A percentile compares a stretch with the other conserved stretches of the same genome.
phyloP scores from a whole-genome alignment of 176 grass and related monocot genomes.

The Aechmea fasciata region DNA sequence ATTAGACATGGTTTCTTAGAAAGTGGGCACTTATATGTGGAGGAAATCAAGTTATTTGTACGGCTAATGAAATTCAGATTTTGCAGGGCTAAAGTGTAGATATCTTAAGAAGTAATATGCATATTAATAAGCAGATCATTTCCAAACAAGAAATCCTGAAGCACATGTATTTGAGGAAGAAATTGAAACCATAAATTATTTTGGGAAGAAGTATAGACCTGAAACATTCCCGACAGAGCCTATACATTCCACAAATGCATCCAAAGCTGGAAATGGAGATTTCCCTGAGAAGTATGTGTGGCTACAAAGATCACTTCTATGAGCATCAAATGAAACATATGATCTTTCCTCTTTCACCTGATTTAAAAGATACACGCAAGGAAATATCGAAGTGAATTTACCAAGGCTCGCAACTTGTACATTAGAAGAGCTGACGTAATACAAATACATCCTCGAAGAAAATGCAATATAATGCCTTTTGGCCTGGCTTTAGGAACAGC shows the following conservation, averaged over 20 bases:
- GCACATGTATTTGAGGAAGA: background rate
- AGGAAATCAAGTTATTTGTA: too few species aligned
- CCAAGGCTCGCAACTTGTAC: too few species aligned
- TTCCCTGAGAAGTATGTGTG: conserved; percentile 37
- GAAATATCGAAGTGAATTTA: too few species aligned
- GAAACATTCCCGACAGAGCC: conserved; percentile 66
- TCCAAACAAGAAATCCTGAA: background rate
- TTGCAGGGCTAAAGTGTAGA: too few species aligned
- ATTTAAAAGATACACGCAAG: background rate
- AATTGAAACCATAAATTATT: background rate
- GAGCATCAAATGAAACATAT: conserved; percentile 31
- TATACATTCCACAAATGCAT: conserved; percentile 79
- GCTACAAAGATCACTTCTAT: conserved; percentile 52
- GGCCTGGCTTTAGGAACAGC: too few species aligned
- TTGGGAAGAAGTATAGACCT: conserved; percentile 38
- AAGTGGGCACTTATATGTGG: too few species aligned
- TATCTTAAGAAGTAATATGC: too few species aligned
- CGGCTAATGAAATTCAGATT: too few species aligned
- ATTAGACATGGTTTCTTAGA: too few species aligned
- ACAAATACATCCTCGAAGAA: too few species aligned
- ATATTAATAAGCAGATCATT: background rate
- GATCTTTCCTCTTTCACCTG: conserved; percentile 57
- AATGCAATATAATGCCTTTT: too few species aligned
- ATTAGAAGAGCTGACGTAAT: too few species aligned
- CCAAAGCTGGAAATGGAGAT: conserved; percentile 90